phyloP scores from a whole-genome alignment of 805 yeast genomes.

The Kodamaea nitidulidarum region DNA sequence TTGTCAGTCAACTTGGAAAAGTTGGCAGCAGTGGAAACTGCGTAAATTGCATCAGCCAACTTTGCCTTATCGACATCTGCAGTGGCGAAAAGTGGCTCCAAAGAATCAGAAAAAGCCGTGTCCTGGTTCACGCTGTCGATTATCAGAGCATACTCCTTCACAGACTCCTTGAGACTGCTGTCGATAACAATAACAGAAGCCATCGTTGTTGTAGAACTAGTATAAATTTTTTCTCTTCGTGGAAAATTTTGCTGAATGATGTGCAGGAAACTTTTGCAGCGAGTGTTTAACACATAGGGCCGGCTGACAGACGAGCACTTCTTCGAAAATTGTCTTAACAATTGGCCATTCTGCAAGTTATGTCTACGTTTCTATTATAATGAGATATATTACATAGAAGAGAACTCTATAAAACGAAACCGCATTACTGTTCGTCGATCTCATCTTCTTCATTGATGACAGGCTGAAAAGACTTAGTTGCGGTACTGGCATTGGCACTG shows the following conservation, averaged over 20 bases:
- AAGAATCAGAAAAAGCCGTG: constrained; percentile 25
- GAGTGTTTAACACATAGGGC: too few relatives aligned
- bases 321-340: too few relatives aligned
- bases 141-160: constrained; percentile 37
- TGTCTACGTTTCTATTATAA: neutral
- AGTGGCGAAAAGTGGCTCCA: constrained; percentile 19
- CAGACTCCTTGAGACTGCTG: constrained; percentile 38
- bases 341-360: too few relatives aligned
- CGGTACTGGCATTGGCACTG: neutral
- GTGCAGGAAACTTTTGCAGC: constrained; percentile 5
- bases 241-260: constrained; percentile 5
- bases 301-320: too few relatives aligned
- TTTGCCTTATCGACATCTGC: constrained; percentile 24
- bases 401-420: neutral
- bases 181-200: constrained; percentile 43
- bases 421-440: constrained; percentile 2
- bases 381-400: neutral
- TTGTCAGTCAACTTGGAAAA: constrained; percentile 37
- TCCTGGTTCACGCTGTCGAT: constrained; percentile 30
- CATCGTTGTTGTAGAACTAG: constrained; percentile 19
- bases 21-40: constrained; percentile 24
- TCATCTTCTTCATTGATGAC: constrained; percentile 18
- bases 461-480: constrained; percentile 12
- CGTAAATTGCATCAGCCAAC: constrained; percentile 26
- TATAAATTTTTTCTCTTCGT: constrained; percentile 4